A percentile compares a stretch with the other conserved stretches of the same genome.
Conservation (phyloP, 1,139 yeast species). For the Scheffersomyces parashehatae region DNA sequence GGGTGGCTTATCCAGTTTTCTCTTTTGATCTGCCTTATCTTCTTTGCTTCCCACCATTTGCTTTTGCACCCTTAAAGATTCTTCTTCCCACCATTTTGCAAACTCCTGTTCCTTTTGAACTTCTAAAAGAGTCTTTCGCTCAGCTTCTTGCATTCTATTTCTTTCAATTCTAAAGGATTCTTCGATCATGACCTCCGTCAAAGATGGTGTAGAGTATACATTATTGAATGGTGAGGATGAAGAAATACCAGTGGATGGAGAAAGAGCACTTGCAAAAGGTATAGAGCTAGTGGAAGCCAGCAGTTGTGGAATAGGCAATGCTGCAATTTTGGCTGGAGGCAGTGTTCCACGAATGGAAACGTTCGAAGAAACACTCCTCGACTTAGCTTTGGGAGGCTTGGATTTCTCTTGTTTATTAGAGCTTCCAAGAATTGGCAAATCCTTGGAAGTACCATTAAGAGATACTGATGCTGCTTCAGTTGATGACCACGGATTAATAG, state of each 20-base stretch:
- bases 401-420: neutral
- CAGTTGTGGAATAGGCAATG: too few relatives aligned
- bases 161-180: constrained; percentile 51
- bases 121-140: constrained; percentile 56
- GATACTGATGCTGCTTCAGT: neutral
- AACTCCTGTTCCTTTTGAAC: constrained; percentile 80
- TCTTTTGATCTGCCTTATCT: constrained; percentile 1
- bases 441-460: neutral
- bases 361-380: neutral
- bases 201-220: constrained; percentile 20
- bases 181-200: constrained; percentile 42
- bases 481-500: constrained; percentile 13
- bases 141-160: constrained; percentile 26
- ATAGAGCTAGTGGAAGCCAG: neutral
- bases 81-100: constrained; percentile 81
- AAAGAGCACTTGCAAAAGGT: constrained; percentile 1
- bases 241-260: neutral
- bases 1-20: neutral
- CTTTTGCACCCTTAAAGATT: constrained; percentile 58
- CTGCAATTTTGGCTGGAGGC: too few relatives aligned
- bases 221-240: neutral
- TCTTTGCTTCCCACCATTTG: constrained; percentile 27
- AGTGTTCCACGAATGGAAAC: too few relatives aligned
- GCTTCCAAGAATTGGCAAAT: constrained; percentile 9
- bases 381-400: neutral